A percentile compares a stretch with the other conserved stretches of the same genome.
Conservation (phyloP, 495 filamentous ascomycete genomes). For the Elaphomyces granulatus region DNA sequence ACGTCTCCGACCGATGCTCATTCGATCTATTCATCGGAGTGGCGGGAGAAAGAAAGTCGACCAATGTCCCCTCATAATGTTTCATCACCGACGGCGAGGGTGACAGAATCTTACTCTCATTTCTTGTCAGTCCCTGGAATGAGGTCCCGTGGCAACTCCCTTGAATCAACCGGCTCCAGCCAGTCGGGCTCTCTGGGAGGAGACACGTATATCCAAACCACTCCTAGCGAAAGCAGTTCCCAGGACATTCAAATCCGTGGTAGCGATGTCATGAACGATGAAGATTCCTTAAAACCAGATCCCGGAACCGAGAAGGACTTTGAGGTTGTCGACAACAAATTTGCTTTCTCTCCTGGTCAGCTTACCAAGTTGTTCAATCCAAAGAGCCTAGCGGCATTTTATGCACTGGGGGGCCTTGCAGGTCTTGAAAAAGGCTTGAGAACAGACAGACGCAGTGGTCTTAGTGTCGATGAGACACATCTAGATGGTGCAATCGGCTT, state of each 20-base stretch:
- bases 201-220: constrained; percentile 28
- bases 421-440: constrained; percentile 67
- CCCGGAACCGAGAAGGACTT: constrained; percentile 60
- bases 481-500: constrained; percentile 54
- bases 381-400: constrained; percentile 64
- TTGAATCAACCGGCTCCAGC: constrained; percentile 42
- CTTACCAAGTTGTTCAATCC: constrained; percentile 67
- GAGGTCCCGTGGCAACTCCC: constrained; percentile 49
- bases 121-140: constrained; percentile 48
- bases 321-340: constrained; percentile 57
- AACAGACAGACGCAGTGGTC: constrained; percentile 49
- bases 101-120: constrained; percentile 35
- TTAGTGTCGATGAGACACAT: constrained; percentile 59
- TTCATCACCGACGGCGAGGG: constrained; percentile 50
- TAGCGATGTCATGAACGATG: constrained; percentile 30
- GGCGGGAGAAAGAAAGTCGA: constrained; percentile 55
- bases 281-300: constrained; percentile 53
- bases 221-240: constrained; percentile 17
- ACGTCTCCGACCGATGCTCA: constrained; percentile 45
- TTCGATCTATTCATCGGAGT: constrained; percentile 53
- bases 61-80: constrained; percentile 88
- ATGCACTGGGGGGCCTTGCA: constrained; percentile 59
- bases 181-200: constrained; percentile 38
- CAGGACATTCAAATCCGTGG: constrained; percentile 15
- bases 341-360: constrained; percentile 72